These are phyloP conservation scores for Colletotrichum filicis DNA, from an alignment of 2,329 filamentous ascomycete species.

Conservation along the genomic window DNA sequence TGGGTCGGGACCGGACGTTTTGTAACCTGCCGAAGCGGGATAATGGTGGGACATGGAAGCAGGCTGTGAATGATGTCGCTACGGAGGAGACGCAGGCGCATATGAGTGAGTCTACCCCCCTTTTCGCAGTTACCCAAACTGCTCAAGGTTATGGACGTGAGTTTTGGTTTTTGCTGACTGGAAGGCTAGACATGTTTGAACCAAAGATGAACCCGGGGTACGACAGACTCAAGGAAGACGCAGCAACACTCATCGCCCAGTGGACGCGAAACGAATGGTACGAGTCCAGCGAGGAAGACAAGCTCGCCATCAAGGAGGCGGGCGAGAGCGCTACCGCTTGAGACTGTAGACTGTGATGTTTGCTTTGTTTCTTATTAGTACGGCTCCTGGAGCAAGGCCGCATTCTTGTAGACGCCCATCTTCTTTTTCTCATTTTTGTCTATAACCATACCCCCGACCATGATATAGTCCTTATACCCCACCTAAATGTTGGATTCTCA, in stretches of 20 bases:
- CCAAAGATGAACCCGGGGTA: conserved; percentile 79
- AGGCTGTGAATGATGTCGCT: conserved; percentile 82
- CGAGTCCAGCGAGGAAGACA: conserved; percentile 58
- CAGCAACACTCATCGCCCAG: conserved; percentile 70
- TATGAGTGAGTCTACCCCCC: conserved; percentile 63
- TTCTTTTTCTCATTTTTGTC: conserved; percentile 25
- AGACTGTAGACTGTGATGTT: neutral
- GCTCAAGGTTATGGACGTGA: neutral
- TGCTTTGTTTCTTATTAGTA: neutral
- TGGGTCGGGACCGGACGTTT: conserved; percentile 84
- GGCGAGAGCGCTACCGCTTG: conserved; percentile 26
- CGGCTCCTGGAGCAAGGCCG: conserved; percentile 4
- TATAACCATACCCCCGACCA: conserved; percentile 28
- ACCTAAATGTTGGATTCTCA: neutral
- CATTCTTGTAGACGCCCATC: neutral
- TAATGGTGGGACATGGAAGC: conserved; percentile 69
- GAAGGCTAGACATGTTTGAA: conserved; percentile 74
- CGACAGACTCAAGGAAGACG: conserved; percentile 71
- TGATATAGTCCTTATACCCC: conserved; percentile 17
- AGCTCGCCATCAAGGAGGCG: conserved; percentile 36
- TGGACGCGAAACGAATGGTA: conserved; percentile 79
- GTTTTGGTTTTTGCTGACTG: conserved; percentile 27
- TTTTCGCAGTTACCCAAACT: neutral
- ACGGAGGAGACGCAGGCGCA: conserved; percentile 85
- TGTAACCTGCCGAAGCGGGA: conserved; percentile 78